Evolutionary conservation across 2,329 filamentous ascomycete species (phyloP), one percentile per base, ranked within the genome.

Genomic region (Diplodia sapinea): DNA sequence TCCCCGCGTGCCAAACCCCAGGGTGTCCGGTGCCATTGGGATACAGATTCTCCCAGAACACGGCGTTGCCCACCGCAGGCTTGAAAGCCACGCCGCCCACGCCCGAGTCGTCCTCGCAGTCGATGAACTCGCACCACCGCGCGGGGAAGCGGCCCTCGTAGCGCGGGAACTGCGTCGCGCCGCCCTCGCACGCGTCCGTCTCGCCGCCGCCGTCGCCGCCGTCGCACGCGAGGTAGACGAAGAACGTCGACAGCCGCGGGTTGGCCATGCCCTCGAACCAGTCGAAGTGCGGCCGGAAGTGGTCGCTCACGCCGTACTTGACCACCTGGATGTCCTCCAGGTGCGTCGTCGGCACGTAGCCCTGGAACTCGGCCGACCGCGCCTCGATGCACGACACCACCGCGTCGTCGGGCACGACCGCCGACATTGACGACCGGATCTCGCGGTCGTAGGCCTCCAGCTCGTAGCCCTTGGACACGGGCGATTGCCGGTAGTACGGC

Each of bases 271-370:
- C 54, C 4, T 79, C 79, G 75, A 83, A 84, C 83, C 83, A 85
- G 75, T 85, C 83, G 4, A 82, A 83, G 75, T 85, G 83, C 72
- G 81, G 82, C 71, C 83, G 81, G 73, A 82, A 84, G 66, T 78
- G 80, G 71, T 83, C 80, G 15, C 80, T 80, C 12, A 72, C 69
- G 38, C 74, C 79, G 71, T 85, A 85, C 70, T 79, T 80, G 65
- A 84, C 82, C 12, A 63, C 59, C 59, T 57, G 54, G n/a, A 57
- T 13, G 54, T 57, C 54, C 54, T 57, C 54, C 8, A 57, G 54
- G 54, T 23, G 31, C 31, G 17, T n/a, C 54, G 17, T 4, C 26
- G 54, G 54, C 11, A 38, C 8, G 54, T 26, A 57, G n/a, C 54
- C 54, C 54, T 57, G 54, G 54, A 57, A 57, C 15, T 23, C 54